Evolutionary conservation across 2,329 filamentous ascomycete species (phyloP).

Genomic region (Blumeria graminis): DNA sequence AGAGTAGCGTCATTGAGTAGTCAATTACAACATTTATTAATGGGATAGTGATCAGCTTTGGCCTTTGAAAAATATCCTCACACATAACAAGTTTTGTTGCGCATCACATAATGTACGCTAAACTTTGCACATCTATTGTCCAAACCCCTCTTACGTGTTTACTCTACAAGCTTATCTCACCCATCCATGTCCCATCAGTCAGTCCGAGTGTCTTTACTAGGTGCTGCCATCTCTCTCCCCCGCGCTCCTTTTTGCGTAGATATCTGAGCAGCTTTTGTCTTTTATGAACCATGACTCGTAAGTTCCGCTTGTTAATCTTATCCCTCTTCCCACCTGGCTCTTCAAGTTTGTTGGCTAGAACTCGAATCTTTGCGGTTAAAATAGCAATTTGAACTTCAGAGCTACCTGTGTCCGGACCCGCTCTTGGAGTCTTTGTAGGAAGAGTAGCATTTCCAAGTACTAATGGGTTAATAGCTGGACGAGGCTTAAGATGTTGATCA

Average conservation of each 20-base stretch:
- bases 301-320: constrained; percentile 80
- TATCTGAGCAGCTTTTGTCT: constrained; percentile 77
- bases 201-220: constrained; percentile 66
- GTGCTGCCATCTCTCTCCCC: constrained; percentile 73
- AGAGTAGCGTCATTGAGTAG: too few relatives aligned
- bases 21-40: not conserved
- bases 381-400: constrained; percentile 97
- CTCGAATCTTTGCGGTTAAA: constrained; percentile 77
- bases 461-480: constrained; percentile 8
- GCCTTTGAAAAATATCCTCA: constrained; percentile 9
- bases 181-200: constrained; percentile 71
- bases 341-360: constrained; percentile 48
- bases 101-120: too few relatives aligned
- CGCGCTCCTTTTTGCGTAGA: constrained; percentile 69
- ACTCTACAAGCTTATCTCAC: constrained; percentile 52
- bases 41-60: not conserved
- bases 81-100: too few relatives aligned
- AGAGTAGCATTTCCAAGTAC: constrained; percentile 5
- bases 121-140: constrained; percentile 7
- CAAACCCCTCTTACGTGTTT: constrained; percentile 6
- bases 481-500: constrained; percentile 37
- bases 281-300: constrained; percentile 65
- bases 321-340: constrained; percentile 50
- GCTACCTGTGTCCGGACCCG: constrained; percentile 82
- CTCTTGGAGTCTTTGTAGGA: constrained; percentile 31